Conservation (phyloP, 352 stramenopile species). For the Pythium brachiatum region DNA sequence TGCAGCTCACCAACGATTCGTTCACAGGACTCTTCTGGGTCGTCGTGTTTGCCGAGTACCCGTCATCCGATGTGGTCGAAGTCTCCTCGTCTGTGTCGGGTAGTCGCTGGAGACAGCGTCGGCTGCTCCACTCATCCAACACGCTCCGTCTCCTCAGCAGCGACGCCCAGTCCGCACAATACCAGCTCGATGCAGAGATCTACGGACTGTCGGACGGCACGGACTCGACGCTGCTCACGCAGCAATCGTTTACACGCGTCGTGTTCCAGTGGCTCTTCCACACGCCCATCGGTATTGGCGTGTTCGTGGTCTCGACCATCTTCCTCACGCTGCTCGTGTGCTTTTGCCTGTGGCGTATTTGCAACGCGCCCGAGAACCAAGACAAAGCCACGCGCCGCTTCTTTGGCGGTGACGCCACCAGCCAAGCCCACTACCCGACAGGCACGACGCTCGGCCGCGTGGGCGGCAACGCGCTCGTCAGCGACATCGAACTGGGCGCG, state of each 20-base stretch:
- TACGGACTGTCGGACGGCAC: conserved; percentile 29
- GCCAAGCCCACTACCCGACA: neutral
- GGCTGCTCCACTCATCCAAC: conserved; percentile 14
- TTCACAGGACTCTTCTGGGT: conserved; percentile 72
- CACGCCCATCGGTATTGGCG: conserved; percentile 38
- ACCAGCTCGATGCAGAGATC: conserved; percentile 42
- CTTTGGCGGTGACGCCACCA: conserved; percentile 7
- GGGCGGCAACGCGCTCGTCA: conserved; percentile 6
- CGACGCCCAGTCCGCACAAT: conserved; percentile 11
- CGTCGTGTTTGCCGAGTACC: conserved; percentile 66
- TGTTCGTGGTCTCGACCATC: conserved; percentile 45
- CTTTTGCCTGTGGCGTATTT: conserved; percentile 60
- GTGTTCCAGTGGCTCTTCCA: conserved; percentile 53
- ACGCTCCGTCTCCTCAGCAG: conserved; percentile 7
- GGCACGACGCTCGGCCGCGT: conserved; percentile 1
- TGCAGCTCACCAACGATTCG: conserved; percentile 49
- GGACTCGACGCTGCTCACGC: conserved; percentile 34
- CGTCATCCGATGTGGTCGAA: conserved; percentile 16
- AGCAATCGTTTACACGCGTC: conserved; percentile 44
- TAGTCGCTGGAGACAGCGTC: neutral
- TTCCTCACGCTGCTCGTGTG: conserved; percentile 39
- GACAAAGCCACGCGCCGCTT: conserved; percentile 29
- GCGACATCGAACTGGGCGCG: conserved; percentile 6
- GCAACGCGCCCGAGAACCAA: conserved; percentile 60
- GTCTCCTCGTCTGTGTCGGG: neutral